Conservation (phyloP, 2,329 filamentous ascomycete species). For the Alternaria arborescens region DNA sequence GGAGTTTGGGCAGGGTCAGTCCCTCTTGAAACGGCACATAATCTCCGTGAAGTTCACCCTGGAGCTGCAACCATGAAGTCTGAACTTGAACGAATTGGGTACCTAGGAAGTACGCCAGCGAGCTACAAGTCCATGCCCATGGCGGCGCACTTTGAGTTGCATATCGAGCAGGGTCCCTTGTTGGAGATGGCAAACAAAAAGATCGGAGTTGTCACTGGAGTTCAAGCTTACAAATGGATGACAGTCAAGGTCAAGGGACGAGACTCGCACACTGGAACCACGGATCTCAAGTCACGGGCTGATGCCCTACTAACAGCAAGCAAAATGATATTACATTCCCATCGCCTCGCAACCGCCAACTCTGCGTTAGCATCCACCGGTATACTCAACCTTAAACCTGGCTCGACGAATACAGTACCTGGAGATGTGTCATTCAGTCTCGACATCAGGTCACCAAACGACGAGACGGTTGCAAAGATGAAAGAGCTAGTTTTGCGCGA, state of each 20-base stretch:
- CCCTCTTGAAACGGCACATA: slow-evolving; percentile 67
- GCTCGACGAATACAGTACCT: slow-evolving; percentile 77
- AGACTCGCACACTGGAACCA: slow-evolving; percentile 79
- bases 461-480: slow-evolving; percentile 65
- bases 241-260: slow-evolving; percentile 71
- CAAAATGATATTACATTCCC: slow-evolving; percentile 72
- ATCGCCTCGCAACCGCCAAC: slow-evolving; percentile 68
- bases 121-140: slow-evolving; percentile 69
- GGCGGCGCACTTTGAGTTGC: slow-evolving; percentile 81
- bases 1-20: slow-evolving; percentile 80
- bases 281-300: slow-evolving; percentile 70
- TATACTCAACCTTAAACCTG: slow-evolving; percentile 71
- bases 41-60: slow-evolving; percentile 68
- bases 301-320: slow-evolving; percentile 74
- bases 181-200: slow-evolving; percentile 70
- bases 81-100: slow-evolving; percentile 76
- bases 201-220: slow-evolving; percentile 75
- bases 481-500: slow-evolving; percentile 65
- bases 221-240: slow-evolving; percentile 80
- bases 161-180: slow-evolving; percentile 85
- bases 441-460: slow-evolving; percentile 69
- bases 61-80: slow-evolving; percentile 69
- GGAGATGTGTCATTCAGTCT: slow-evolving; percentile 72
- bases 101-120: slow-evolving; percentile 67
- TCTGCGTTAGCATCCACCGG: slow-evolving; percentile 73